A percentile compares a stretch with the other conserved stretches of the same genome.
phyloP scores from a whole-genome alignment of 495 filamentous ascomycete species.

The Hypoxylon lienhwacheense region DNA sequence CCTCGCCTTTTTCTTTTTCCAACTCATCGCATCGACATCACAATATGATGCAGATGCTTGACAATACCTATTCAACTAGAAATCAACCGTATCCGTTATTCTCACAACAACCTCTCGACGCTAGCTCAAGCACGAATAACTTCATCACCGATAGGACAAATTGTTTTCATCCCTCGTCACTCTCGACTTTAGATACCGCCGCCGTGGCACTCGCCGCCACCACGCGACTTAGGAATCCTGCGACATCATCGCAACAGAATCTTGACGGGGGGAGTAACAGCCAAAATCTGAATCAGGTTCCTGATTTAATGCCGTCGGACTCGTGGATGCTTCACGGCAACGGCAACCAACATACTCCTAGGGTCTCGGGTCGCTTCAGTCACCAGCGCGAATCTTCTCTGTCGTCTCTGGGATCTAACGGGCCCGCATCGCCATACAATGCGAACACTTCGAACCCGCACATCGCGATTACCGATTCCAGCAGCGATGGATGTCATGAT shows the following conservation, averaged over 20 bases:
- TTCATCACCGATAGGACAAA: conserved; percentile 8
- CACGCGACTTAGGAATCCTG: conserved; percentile 36
- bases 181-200: conserved; percentile 47
- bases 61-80: conserved; percentile 27
- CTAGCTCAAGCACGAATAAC: conserved; percentile 19
- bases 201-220: conserved; percentile 38
- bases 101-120: conserved; percentile 16
- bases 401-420: conserved; percentile 58
- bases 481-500: conserved; percentile 43
- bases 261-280: conserved; percentile 31
- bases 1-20: background rate
- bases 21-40: conserved; percentile 22
- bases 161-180: conserved; percentile 20
- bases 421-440: conserved; percentile 58
- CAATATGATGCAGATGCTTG: conserved; percentile 37
- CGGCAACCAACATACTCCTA: conserved; percentile 45
- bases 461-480: conserved; percentile 51
- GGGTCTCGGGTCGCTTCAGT: conserved; percentile 43
- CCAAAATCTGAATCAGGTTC: conserved; percentile 32
- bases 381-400: conserved; percentile 59
- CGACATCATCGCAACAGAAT: conserved; percentile 25
- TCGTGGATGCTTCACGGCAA: conserved; percentile 42
- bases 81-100: conserved; percentile 24
- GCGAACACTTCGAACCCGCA: conserved; percentile 56
- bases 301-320: conserved; percentile 50